These are phyloP conservation scores for Glycine tomentella DNA, from an alignment of 306 rosid species.

Conservation along the genomic window DNA sequence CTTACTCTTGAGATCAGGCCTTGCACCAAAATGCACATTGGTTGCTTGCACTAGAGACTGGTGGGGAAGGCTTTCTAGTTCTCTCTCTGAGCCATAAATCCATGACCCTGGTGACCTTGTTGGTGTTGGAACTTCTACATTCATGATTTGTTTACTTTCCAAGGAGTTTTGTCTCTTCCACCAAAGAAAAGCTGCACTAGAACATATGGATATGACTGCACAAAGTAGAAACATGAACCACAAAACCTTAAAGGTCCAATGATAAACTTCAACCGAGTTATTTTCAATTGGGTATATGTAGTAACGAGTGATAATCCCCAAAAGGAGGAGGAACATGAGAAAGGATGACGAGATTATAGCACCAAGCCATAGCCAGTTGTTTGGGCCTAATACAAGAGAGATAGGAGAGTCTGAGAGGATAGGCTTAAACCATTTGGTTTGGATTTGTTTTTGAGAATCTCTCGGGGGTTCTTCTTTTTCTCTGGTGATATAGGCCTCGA, in stretches of 20 bases:
- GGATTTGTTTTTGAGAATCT: constrained; percentile 37
- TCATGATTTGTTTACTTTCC: constrained; percentile 52
- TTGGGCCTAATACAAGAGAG: constrained; percentile 55
- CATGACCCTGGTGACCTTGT: constrained; percentile 10
- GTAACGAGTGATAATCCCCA: constrained; percentile 60
- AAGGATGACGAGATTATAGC: constrained; percentile 57
- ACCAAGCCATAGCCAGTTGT: constrained; percentile 63
- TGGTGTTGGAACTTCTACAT: constrained; percentile 42
- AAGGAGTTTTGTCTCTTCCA: constrained; percentile 46
- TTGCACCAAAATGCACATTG: constrained; percentile 56
- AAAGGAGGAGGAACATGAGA: constrained; percentile 55
- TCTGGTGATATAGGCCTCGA: constrained; percentile 63
- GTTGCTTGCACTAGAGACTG: constrained; percentile 53
- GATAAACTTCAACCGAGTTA: constrained; percentile 37
- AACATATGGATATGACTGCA: constrained; percentile 43
- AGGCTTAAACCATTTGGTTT: constrained; percentile 55
- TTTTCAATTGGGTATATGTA: constrained; percentile 61
- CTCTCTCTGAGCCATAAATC: constrained; percentile 36
- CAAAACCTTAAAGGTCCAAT: constrained; percentile 61
- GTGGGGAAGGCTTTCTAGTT: constrained; percentile 62
- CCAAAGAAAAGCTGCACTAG: constrained; percentile 58
- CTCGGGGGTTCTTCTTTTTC: constrained; percentile 46
- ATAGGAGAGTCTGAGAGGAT: constrained; percentile 47
- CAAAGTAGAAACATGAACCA: constrained; percentile 48
- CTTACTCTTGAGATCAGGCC: constrained; percentile 68